Base-by-base conservation (phyloP, 495 filamentous ascomycete species). In the Penicillium crystallinum region DNA sequence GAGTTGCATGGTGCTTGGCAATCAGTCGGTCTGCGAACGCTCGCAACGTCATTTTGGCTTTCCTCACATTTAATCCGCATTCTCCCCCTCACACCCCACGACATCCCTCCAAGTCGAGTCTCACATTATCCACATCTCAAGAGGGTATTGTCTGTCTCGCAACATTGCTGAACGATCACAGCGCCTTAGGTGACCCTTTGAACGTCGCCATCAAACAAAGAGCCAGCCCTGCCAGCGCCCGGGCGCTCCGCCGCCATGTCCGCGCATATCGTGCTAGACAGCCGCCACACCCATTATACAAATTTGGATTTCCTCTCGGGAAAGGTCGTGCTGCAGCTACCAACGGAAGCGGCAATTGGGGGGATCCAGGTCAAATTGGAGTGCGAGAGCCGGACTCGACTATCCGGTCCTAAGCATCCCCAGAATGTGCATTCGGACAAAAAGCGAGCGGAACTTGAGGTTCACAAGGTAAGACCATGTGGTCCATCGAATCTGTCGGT, bases 301-400 rank as follows among this genome's bases (percentile, higher is more conserved):
- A 97, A 97, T 61, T 80, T 96, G 48, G 93, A 98, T 68, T 73
- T 83, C 53, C 79, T 98, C 23, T 79, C 77, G 1, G 86, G 86
- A 19, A 80, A 69, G 44, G 80, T 96, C 18, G 64, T 91, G 11
- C 68, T 98, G 43, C 67, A 72, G 15, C 75, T 91, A 6, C 66
- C 64, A 9, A 82, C 79, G 22, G 80, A 84, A 48, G 81, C 88
- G 51, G 79, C 81, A 23, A 77, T 98, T 40, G 80, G 85, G 23
- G 81, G 82, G 11, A 87, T 98, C 46, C 79, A 90, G 36, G 92
- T 96, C 56, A 98, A 98, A 73, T 79, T 98, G 31, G 92, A 98
- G 65, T 93, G 91, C 47, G 91, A 95, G 67, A 88, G 86, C 57
- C 77, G 79, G 41, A 91, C 90, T 17, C 78, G 81, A 37, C 64